These are phyloP conservation scores for Paspalum vaginatum DNA, from an alignment of 176 grass and related monocot genomes.

Conservation along the genomic window DNA sequence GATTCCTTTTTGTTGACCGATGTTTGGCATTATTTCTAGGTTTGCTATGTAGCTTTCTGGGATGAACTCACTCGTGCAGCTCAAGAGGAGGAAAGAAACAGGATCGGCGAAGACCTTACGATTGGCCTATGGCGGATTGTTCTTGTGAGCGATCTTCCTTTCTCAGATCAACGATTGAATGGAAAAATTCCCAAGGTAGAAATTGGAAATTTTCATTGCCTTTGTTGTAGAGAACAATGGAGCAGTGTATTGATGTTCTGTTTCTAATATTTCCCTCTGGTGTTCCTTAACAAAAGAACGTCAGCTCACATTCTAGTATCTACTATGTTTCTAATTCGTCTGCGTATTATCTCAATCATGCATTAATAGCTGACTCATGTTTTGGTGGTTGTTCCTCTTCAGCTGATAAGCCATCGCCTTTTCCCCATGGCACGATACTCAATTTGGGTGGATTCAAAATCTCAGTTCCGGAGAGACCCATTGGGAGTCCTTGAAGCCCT, in stretches of 20 bases:
- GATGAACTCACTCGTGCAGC: conserved; percentile 71
- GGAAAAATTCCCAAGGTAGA: conserved; percentile 97
- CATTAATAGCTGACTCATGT: conserved; percentile 24
- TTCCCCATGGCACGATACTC: conserved; percentile 85
- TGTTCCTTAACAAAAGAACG: background rate
- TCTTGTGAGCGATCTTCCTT: conserved; percentile 81
- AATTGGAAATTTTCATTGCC: conserved; percentile 1
- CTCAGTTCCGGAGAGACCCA: conserved; percentile 86
- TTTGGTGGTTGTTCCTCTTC: conserved; percentile 34
- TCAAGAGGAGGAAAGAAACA: conserved; percentile 76
- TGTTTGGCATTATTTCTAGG: conserved; percentile 43
- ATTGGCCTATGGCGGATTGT: conserved; percentile 84
- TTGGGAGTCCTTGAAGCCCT: conserved; percentile 77
- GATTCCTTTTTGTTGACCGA: conserved; percentile 22
- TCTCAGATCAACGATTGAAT: conserved; percentile 89
- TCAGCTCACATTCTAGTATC: background rate
- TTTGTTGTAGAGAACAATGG: background rate
- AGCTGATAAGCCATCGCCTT: conserved; percentile 95
- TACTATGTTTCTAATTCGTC: background rate
- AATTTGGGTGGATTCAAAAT: conserved; percentile 98
- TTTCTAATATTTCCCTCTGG: background rate
- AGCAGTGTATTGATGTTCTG: background rate
- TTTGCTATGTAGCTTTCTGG: conserved; percentile 97
- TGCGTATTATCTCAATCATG: background rate
- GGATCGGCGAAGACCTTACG: conserved; percentile 63